Base-by-base conservation (phyloP, 352 stramenopile genomes). In the Pilasporangium apinafurcum region DNA sequence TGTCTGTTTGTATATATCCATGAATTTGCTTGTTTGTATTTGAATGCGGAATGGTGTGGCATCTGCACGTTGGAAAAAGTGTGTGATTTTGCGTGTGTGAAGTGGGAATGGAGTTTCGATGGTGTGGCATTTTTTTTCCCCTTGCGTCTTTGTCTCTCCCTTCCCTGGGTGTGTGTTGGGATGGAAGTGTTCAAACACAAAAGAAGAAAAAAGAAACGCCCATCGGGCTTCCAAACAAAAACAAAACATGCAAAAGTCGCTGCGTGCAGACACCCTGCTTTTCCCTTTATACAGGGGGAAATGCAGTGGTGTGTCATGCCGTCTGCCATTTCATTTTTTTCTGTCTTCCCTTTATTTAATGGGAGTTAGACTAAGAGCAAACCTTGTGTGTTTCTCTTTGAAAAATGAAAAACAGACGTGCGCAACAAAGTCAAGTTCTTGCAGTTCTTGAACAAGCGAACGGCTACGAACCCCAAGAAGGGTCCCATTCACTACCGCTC, bases 401-500 rank as follows among this genome's bases (percentile, higher is more conserved):
- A 24, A 10, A 39, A 4, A 51, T 60, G 39, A 39, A 57, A 65
- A 32, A 56, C 78, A 96, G 86, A 96, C 64, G 79, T 95, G 66
- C 85, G 92, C 75, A 97, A 97, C 78, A 95, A 96, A 78, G 70
- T 98, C 68, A 99, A 99, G 77, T 99, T 98, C 80, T 75, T 97
- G 52, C 88, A 98, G 68, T 99, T 98, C 83, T 87, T 97, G 66
- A 95, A 97, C 64, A 99, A 99, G 83, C 84, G 86, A 69, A 98
- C 93, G 59, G 97, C 97, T 66, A 99, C 96, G 41, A 99, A 99
- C 86, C 96, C 96, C 37, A 91, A 89, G 65, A 79, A 88, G 59
- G 96, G 96, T 56, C 97, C 97, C 40, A 95, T 98, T 66, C 96
- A 99, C 81, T 98, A 98, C 93, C 96, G 96, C 67, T 81, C 86